Base-by-base conservation (phyloP, 2,329 filamentous ascomycete genomes). In the Apiospora malaysiana region DNA sequence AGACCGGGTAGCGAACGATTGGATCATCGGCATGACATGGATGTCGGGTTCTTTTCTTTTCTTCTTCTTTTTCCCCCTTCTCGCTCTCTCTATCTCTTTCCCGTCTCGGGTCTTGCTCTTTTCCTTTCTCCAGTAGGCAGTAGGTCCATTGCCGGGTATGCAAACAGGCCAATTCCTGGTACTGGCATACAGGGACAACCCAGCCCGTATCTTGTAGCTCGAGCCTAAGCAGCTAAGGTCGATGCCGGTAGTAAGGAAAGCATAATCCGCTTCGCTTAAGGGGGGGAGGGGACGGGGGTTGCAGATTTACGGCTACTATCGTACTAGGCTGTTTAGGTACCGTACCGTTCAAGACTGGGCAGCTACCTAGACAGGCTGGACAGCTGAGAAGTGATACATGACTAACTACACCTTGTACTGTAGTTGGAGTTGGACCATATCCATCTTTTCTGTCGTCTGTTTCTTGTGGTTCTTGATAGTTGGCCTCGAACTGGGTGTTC, bases 291-390 rank as follows among this genome's bases (percentile, higher is more conserved):
- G 18, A 59, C 51, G 18, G 51, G 51, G 51, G 27, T 37, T 56
- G 25, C 14, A 32, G 23, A 14, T 18, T 25, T 18, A 18, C 23
- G 32, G 7, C n/a, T n/a, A n/a, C n/a, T n/a, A n/a, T n/a, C n/a
- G n/a, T n/a, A n/a, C 21, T 23, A 49, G 46, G 21, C n/a, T 4
- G 46, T 23, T 49, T 23, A 49, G 46, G 46, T 49, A 12, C 25
- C 6, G 45, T 63, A 40, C 56, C 56, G 56, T 63, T 40, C 56
- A 63, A 63, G 56, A 40, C 56, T 59, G 51, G n/a, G n/a, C n/a
- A n/a, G n/a, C n/a, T n/a, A n/a, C n/a, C n/a, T n/a, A n/a, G n/a
- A n/a, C n/a, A n/a, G n/a, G n/a, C n/a, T n/a, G n/a, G n/a, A n/a
- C n/a, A n/a, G n/a, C n/a, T n/a, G n/a, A 63, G 18, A 63, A 63